Conservation (phyloP, 305 asterid species). For the Solanum chacoense region DNA sequence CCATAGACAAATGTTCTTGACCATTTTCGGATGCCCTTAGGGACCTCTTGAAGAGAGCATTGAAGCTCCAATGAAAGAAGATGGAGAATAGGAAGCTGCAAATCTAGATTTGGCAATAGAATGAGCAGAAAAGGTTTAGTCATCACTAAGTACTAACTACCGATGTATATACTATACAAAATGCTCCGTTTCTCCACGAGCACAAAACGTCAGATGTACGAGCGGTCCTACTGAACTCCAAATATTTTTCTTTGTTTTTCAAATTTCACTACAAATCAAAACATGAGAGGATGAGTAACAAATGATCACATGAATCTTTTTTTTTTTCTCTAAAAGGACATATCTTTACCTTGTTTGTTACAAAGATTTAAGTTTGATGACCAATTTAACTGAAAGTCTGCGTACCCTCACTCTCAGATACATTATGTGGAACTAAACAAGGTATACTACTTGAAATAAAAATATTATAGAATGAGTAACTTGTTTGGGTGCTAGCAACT, state of each 20-base stretch:
- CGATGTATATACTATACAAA: background rate
- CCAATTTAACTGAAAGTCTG: background rate
- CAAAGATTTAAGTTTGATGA: background rate
- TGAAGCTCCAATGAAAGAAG: conserved; percentile 10
- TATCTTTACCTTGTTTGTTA: background rate
- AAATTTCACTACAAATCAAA: too few relatives aligned
- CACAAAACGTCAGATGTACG: background rate
- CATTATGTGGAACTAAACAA: background rate
- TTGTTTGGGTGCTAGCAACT: too few relatives aligned
- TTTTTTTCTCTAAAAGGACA: background rate
- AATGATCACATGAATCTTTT: background rate
- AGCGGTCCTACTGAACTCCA: background rate
- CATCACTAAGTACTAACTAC: background rate
- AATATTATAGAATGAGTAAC: background rate
- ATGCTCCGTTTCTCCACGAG: background rate
- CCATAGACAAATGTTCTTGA: conserved; percentile 48
- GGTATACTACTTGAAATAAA: background rate
- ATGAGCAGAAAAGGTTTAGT: background rate
- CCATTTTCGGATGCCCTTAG: conserved; percentile 56
- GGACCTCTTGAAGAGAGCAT: conserved; percentile 40
- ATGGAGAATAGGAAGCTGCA: conserved; percentile 13
- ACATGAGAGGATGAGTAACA: background rate
- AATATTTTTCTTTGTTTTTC: background rate
- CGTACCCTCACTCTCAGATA: background rate
- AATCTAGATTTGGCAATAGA: conserved; percentile 15